A percentile compares a stretch with the other conserved stretches of the same genome.
Conservation (phyloP, 2,329 filamentous ascomycete genomes). For the Cladosporium sp. region DNA sequence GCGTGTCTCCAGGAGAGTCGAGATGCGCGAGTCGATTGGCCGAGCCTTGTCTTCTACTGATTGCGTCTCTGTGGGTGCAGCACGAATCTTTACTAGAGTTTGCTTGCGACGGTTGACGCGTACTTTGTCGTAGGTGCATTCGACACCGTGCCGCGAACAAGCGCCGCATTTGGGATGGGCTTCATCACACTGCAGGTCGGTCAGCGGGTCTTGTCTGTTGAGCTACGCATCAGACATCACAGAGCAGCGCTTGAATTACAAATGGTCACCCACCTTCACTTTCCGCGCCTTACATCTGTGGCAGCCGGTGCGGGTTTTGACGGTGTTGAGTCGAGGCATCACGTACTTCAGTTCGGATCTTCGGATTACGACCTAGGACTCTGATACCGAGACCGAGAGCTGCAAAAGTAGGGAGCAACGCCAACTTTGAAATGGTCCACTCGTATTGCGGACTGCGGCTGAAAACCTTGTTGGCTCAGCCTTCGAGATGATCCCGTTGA, state of each 20-base stretch:
- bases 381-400: not conserved
- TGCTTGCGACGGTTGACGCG: not conserved
- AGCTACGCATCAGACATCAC: not conserved
- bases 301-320: conserved; percentile 19
- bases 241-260: not conserved
- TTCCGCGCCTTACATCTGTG: conserved; percentile 21
- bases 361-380: not conserved
- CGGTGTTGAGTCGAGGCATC: conserved; percentile 21
- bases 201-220: not conserved
- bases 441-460: not conserved
- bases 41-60: not conserved
- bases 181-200: conserved; percentile 19
- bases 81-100: not conserved
- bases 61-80: not conserved
- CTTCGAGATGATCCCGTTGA: not conserved
- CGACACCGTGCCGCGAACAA: conserved; percentile 20
- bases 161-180: conserved; percentile 18
- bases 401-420: not conserved
- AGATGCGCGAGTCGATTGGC: not conserved
- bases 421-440: too few relatives aligned
- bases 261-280: conserved; percentile 16
- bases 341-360: not conserved
- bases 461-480: not conserved
- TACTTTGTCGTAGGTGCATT: conserved; percentile 18
- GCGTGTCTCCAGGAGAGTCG: conserved; percentile 19